These are phyloP conservation scores for Ceratobasidium theobromae DNA, from an alignment of 1,284 basidiomycete species.

Conservation along the genomic window DNA sequence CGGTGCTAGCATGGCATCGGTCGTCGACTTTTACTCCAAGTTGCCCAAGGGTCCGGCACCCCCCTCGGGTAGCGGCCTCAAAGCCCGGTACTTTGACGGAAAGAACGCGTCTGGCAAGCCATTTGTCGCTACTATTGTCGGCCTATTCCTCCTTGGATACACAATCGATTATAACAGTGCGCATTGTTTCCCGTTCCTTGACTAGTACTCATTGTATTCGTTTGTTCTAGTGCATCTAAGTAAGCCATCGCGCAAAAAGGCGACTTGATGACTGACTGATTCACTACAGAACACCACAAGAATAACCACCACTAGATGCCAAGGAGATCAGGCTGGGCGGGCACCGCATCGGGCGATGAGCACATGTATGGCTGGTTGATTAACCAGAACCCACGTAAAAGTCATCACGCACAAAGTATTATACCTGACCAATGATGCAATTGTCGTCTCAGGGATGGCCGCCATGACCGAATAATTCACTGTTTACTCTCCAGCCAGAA, in stretches of 20 bases:
- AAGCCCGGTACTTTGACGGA: slow-evolving; percentile 78
- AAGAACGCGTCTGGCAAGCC: slow-evolving; percentile 81
- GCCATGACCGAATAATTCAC: no score
- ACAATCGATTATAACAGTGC: slow-evolving; percentile 89
- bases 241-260: slow-evolving; percentile 46
- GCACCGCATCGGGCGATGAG: no score
- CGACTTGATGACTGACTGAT: neutral
- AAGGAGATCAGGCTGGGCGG: neutral
- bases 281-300: slow-evolving; percentile 76
- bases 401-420: neutral
- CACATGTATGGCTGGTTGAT: no score
- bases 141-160: slow-evolving; percentile 82
- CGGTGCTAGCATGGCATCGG: slow-evolving; percentile 74
- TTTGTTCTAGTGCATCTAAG: slow-evolving; percentile 69
- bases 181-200: slow-evolving; percentile 44
- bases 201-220: neutral
- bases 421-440: no score
- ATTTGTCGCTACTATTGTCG: slow-evolving; percentile 69
- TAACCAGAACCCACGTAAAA: neutral
- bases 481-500: no score
- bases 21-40: slow-evolving; percentile 94
- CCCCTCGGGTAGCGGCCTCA: slow-evolving; percentile 65
- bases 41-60: slow-evolving; percentile 71
- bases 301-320: slow-evolving; percentile 68
- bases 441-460: no score